phyloP scores from a whole-genome alignment of 345 rosid species.

The Noccaea caerulescens region DNA sequence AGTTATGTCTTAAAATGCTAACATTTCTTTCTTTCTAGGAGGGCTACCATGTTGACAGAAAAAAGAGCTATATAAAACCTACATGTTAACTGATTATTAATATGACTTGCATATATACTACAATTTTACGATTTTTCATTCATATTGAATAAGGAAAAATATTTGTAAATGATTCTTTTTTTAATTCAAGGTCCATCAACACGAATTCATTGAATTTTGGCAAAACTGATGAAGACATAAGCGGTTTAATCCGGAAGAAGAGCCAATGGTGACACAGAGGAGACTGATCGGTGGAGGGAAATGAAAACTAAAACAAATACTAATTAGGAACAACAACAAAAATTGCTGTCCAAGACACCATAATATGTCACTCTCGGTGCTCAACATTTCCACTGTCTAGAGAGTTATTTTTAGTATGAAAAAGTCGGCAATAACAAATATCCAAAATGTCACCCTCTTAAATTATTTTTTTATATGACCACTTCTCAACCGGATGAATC shows the following conservation, averaged over 20 bases:
- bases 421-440: background rate
- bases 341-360: background rate
- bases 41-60: background rate
- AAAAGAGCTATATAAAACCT: background rate
- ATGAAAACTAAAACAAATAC: background rate
- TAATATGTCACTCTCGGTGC: background rate
- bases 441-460: background rate
- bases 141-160: background rate
- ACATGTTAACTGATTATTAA: background rate
- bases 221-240: background rate
- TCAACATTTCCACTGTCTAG: background rate
- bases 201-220: background rate
- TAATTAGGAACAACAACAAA: background rate
- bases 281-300: background rate
- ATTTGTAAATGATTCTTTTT: background rate
- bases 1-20: constrained; percentile 2
- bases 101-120: background rate
- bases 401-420: background rate
- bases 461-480: background rate
- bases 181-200: background rate
- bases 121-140: background rate
- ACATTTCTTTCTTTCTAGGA: background rate
- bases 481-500: background rate
- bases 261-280: background rate
- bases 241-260: background rate